Percentiles rank a stretch among this genome's conserved stretches.
These are phyloP conservation scores for Beauveria sp. DNA, from an alignment of 2,329 filamentous ascomycete species.

Conservation along the genomic window DNA sequence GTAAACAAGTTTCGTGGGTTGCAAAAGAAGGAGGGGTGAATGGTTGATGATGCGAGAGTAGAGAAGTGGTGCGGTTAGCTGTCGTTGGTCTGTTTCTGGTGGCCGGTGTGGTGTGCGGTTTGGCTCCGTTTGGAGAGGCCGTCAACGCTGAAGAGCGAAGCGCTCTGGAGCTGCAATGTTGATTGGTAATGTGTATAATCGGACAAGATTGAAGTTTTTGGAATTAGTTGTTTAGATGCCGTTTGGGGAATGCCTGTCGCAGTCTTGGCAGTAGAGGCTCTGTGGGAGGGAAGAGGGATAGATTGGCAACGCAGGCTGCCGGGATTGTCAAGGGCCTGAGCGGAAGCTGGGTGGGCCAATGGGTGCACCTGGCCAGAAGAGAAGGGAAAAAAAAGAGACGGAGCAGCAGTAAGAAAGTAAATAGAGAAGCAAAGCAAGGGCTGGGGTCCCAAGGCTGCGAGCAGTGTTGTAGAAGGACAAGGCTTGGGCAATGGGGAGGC, in stretches of 20 bases:
- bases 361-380: background rate
- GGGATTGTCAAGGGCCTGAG: background rate
- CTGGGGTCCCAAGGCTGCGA: background rate
- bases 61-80: conserved; percentile 1
- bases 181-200: too few relatives aligned
- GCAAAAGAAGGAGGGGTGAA: background rate
- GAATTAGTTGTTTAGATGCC: background rate
- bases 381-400: background rate
- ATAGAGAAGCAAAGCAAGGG: background rate
- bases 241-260: background rate
- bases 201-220: too few relatives aligned
- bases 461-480: background rate
- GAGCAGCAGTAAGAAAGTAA: background rate
- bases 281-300: background rate
- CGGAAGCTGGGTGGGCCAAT: background rate
- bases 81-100: conserved; percentile 6
- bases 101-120: background rate
- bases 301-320: background rate
- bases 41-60: conserved; percentile 4
- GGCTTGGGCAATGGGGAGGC: conserved; percentile 1
- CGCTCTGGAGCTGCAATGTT: background rate
- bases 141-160: background rate
- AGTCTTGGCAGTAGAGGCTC: background rate
- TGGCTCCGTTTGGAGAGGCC: conserved; percentile 1
- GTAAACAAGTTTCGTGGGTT: background rate